phyloP scores from a whole-genome alignment of 2,329 filamentous ascomycete genomes.

The Parastagonospora avenae region DNA sequence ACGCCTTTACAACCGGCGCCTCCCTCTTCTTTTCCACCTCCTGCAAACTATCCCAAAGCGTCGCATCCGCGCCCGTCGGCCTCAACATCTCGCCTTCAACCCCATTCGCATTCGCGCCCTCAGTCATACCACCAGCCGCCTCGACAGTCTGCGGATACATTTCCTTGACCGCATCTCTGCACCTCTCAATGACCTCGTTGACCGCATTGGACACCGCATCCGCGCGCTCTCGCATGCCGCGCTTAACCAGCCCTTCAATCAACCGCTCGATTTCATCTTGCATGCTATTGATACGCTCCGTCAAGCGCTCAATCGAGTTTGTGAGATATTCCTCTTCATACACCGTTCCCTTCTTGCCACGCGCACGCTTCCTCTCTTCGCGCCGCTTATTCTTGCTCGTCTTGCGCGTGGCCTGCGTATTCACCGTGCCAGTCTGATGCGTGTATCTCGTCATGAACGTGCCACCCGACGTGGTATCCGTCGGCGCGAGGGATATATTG shows the following conservation, averaged over 20 bases:
- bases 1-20: conserved; percentile 58
- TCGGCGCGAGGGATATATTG: conserved; percentile 89
- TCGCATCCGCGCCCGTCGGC: conserved; percentile 52
- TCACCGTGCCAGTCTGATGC: conserved; percentile 73
- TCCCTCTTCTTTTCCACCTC: conserved; percentile 48
- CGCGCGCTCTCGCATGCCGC: conserved; percentile 87
- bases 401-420: conserved; percentile 74
- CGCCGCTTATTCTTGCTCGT: conserved; percentile 86
- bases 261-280: conserved; percentile 75
- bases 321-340: conserved; percentile 98
- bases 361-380: conserved; percentile 92
- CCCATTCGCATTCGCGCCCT: conserved; percentile 8
- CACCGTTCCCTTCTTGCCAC: conserved; percentile 93
- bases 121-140: background rate
- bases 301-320: conserved; percentile 80
- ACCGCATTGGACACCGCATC: conserved; percentile 75
- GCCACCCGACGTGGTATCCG: conserved; percentile 75
- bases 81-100: conserved; percentile 27
- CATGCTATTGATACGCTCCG: conserved; percentile 78
- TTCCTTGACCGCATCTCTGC: conserved; percentile 68
- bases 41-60: conserved; percentile 52
- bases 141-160: conserved; percentile 26
- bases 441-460: conserved; percentile 94
- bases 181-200: conserved; percentile 74
- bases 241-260: conserved; percentile 75